A percentile compares a stretch with the other conserved stretches of the same genome.
phyloP scores from a whole-genome alignment of 2,329 filamentous ascomycete species.

The Aspergillus pseudoviridinutans region DNA sequence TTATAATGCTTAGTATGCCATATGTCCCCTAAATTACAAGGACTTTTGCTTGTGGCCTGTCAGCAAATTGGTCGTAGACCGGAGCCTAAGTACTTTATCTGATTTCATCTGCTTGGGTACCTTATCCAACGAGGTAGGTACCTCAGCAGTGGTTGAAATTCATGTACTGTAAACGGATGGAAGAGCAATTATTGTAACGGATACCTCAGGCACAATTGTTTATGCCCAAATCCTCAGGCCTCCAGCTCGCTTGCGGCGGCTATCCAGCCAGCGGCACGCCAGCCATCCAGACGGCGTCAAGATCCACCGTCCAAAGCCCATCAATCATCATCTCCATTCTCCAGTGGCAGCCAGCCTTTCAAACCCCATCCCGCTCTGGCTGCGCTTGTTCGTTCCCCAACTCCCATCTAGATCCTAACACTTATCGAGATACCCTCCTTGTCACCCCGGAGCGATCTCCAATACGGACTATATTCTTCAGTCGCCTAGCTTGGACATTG shows the following conservation, averaged over 20 bases:
- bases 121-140: too few species aligned
- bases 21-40: not conserved
- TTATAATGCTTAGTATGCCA: not conserved
- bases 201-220: slow-evolving; percentile 14
- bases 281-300: slow-evolving; percentile 37
- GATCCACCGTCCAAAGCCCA: slow-evolving; percentile 25
- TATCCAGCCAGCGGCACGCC: slow-evolving; percentile 35
- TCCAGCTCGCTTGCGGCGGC: slow-evolving; percentile 35
- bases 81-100: too few species aligned
- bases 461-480: not conserved
- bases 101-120: too few species aligned
- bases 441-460: not conserved
- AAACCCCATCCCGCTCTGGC: slow-evolving; percentile 5
- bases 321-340: slow-evolving; percentile 15
- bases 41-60: not conserved
- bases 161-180: not conserved
- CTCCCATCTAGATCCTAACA: not conserved
- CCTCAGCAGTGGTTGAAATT: not conserved
- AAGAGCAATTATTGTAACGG: slow-evolving; percentile 5
- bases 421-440: not conserved
- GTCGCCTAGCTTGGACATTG: slow-evolving; percentile 8
- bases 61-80: too few species aligned
- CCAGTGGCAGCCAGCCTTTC: slow-evolving; percentile 5
- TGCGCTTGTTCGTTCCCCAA: slow-evolving; percentile 10
- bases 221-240: not conserved